Percentiles rank a stretch among this genome's conserved stretches.
Evolutionary conservation across 1,284 basidiomycete species (phyloP).

Genomic region (Nidula niveotomentosa): DNA sequence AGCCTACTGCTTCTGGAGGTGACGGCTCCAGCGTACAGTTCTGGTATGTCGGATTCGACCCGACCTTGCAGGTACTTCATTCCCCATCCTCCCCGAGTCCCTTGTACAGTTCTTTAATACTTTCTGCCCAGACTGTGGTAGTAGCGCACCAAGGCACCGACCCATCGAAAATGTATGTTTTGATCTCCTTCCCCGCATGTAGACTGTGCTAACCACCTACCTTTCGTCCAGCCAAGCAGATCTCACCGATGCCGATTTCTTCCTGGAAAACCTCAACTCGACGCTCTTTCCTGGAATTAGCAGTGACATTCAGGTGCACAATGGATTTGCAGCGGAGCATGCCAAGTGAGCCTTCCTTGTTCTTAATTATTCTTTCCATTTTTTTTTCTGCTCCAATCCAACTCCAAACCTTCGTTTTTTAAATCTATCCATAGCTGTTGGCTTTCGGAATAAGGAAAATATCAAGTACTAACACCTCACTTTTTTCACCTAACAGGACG

Average conservation of each 20-base stretch:
- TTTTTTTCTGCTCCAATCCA: too few species aligned
- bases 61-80: background rate
- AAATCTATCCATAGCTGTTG: too few species aligned
- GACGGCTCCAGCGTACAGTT: conserved; percentile 35
- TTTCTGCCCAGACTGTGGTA: conserved; percentile 26
- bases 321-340: conserved; percentile 51
- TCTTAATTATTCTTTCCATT: too few species aligned
- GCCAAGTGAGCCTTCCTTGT: conserved; percentile 31
- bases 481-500: conserved; percentile 25
- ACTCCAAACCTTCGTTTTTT: too few species aligned
- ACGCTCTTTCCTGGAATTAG: conserved; percentile 56
- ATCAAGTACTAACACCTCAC: too few species aligned
- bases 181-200: background rate
- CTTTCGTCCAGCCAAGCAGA: conserved; percentile 26
- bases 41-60: conserved; percentile 16
- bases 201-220: too few species aligned
- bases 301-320: conserved; percentile 45
- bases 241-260: conserved; percentile 47
- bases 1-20: conserved; percentile 37
- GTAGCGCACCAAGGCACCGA: conserved; percentile 56
- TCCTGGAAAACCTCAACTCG: conserved; percentile 32
- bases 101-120: too few species aligned
- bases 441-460: too few species aligned
- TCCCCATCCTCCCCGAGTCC: too few species aligned
- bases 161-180: conserved; percentile 37